These are phyloP conservation scores for Lepidium africanum DNA, from an alignment of 345 rosid genomes.

Conservation along the genomic window DNA sequence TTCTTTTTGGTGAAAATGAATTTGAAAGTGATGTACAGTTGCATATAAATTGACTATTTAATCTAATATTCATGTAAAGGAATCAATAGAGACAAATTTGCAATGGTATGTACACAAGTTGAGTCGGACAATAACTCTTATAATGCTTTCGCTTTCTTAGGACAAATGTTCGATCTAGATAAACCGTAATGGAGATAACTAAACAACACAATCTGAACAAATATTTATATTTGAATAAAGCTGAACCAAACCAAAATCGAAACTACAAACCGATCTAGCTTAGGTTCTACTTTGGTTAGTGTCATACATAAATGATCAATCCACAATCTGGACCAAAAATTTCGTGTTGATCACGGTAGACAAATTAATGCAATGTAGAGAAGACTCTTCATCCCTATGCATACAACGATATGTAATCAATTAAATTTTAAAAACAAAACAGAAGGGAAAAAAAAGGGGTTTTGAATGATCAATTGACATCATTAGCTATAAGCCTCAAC, in stretches of 20 bases:
- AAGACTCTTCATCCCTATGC: slow-evolving; percentile 11
- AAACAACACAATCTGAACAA: background rate
- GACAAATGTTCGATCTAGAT: background rate
- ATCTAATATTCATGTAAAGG: background rate
- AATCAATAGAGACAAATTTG: background rate
- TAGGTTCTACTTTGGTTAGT: background rate
- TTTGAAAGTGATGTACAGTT: slow-evolving; percentile 9
- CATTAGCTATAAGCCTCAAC: slow-evolving; percentile 26
- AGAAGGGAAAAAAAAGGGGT: background rate
- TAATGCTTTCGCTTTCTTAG: too few relatives aligned
- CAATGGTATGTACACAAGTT: background rate
- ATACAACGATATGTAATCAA: slow-evolving; percentile 5
- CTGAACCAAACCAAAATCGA: background rate
- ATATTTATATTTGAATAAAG: background rate
- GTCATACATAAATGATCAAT: background rate
- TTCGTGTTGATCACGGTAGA: background rate
- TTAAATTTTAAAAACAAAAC: background rate
- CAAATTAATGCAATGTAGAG: background rate
- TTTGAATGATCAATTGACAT: background rate
- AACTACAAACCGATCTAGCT: background rate
- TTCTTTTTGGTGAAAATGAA: slow-evolving; percentile 18
- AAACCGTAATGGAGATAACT: background rate
- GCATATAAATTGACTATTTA: background rate
- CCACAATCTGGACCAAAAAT: background rate
- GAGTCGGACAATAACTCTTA: background rate